Evolutionary conservation across 352 stramenopile genomes (phyloP).

Genomic region (Plasmopara viticola): DNA sequence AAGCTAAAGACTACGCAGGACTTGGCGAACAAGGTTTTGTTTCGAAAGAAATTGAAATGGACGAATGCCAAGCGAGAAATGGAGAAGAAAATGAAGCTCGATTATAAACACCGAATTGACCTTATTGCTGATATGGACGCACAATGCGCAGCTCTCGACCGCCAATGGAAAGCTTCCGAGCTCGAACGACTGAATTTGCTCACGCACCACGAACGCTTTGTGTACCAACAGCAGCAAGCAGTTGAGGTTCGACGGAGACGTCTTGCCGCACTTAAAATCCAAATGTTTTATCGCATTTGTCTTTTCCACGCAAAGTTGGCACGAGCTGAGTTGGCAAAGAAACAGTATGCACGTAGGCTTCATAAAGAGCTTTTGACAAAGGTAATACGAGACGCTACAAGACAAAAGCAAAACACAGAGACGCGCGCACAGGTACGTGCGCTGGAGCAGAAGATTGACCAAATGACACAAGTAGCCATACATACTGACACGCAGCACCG

Average conservation of each 20-base stretch:
- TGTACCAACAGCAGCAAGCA: slow-evolving; percentile 25
- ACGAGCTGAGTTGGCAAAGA: slow-evolving; percentile 14
- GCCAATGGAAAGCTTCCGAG: slow-evolving; percentile 33
- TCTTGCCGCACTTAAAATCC: slow-evolving; percentile 32
- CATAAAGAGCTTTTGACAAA: slow-evolving; percentile 16
- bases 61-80: slow-evolving; percentile 43
- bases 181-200: slow-evolving; percentile 21
- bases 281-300: slow-evolving; percentile 31
- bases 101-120: slow-evolving; percentile 30
- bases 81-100: slow-evolving; percentile 29
- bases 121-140: slow-evolving; percentile 28
- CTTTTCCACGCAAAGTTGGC: slow-evolving; percentile 26
- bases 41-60: slow-evolving; percentile 38
- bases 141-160: slow-evolving; percentile 33
- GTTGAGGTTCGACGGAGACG: slow-evolving; percentile 19
- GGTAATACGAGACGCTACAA: slow-evolving; percentile 11
- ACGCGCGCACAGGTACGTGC: slow-evolving; percentile 30
- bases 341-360: slow-evolving; percentile 11
- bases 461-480: slow-evolving; percentile 12
- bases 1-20: slow-evolving; percentile 29
- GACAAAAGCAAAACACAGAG: slow-evolving; percentile 15
- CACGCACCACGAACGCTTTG: slow-evolving; percentile 22
- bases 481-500: slow-evolving; percentile 10
- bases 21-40: slow-evolving; percentile 30
- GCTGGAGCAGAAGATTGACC: slow-evolving; percentile 27